Evolutionary conservation across 2,329 filamentous ascomycete species (phyloP), one percentile per base, ranked within the genome.

Genomic region (Talaromyces islandicus): DNA sequence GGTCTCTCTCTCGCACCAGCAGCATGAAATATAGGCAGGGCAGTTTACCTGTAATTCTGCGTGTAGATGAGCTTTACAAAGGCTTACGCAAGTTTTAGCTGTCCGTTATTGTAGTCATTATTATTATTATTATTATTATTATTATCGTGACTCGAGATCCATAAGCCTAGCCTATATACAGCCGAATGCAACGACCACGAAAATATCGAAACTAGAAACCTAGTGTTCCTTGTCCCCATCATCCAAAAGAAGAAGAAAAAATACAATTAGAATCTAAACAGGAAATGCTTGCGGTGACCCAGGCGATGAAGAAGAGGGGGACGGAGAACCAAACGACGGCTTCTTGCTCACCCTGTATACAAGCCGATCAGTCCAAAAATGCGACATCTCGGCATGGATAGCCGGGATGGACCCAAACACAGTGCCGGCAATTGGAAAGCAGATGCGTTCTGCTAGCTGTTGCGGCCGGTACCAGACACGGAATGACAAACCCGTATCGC

Each of bases 341-440:
- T 90, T 91, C 73, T 86, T 85, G 76, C 86, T 89, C 67, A 91
- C 88, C 0, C 85, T 83, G 73, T 91, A 91, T 11, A 88, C 85
- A 65, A 91, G 71, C 59, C 88, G 80, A 35, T 87, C 77, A 0
- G 85, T 89, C 82, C 86, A 90, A 68, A 90, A 85, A 70, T 91
- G 88, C 68, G 81, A 84, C 58, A 90, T 73, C 64, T 88, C 83
- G 2, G 88, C 88, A 64, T 90, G 86, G 4, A 86, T 79, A 50
- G 85, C 84, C 0, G 88, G 88, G 19, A 90, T 82, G 0, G 86
- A 82, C 19, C 88, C 88, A 66, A 86, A 90, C 2, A 90, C 65
- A 1, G 87, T 86, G 5, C 87, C 88, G 10, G 88, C 85, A 10
- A 90, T 70, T 0, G 88, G 88, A 25, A 89, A 86, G 68, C 86